Evolutionary conservation across 805 yeast genomes (phyloP).

Genomic region (Hanseniaspora pseudoguilliermondii): DNA sequence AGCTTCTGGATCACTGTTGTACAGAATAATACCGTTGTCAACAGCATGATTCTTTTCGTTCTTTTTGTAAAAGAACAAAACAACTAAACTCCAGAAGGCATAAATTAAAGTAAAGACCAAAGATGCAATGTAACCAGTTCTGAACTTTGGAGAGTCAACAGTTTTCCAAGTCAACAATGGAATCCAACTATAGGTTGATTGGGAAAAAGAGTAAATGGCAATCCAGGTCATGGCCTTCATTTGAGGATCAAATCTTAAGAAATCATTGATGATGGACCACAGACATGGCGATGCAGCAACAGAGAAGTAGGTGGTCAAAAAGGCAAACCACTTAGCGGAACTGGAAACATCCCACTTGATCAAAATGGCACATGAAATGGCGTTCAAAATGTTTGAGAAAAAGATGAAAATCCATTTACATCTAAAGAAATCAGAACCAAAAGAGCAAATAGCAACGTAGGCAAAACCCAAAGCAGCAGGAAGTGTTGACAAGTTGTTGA

Average conservation of each 20-base stretch:
- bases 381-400: conserved; percentile 41
- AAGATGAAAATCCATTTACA: conserved; percentile 44
- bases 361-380: conserved; percentile 41
- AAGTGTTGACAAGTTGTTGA: conserved; percentile 40
- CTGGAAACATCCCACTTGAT: conserved; percentile 48
- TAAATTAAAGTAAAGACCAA: conserved; percentile 36
- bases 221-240: conserved; percentile 46
- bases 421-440: conserved; percentile 38
- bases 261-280: conserved; percentile 46
- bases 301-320: conserved; percentile 45
- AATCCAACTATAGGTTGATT: conserved; percentile 48
- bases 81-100: conserved; percentile 39
- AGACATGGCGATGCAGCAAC: conserved; percentile 54
- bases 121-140: conserved; percentile 42
- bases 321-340: conserved; percentile 54
- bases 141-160: conserved; percentile 43
- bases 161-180: conserved; percentile 43
- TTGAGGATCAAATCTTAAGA: conserved; percentile 44
- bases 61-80: conserved; percentile 40
- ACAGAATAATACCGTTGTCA: conserved; percentile 38
- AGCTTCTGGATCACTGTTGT: conserved; percentile 30
- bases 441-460: conserved; percentile 34
- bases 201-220: conserved; percentile 44
- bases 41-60: conserved; percentile 37
- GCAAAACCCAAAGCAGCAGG: conserved; percentile 50